These are phyloP conservation scores for Fusarium falciforme DNA, from an alignment of 2,329 filamentous ascomycete genomes.

Conservation along the genomic window DNA sequence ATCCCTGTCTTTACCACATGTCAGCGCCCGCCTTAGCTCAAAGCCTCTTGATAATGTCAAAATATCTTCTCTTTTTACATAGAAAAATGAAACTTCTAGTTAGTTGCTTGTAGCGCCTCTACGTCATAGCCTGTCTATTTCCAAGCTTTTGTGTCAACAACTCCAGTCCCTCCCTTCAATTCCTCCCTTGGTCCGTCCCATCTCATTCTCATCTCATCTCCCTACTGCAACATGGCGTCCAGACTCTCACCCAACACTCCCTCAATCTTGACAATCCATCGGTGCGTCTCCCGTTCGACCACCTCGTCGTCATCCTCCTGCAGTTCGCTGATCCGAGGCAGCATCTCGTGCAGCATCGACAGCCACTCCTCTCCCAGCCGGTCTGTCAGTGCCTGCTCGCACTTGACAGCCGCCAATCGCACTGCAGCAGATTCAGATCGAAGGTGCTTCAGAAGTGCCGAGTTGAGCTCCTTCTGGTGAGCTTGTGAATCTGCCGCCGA, in stretches of 20 bases:
- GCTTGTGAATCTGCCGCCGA: constrained; percentile 84
- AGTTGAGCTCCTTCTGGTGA: constrained; percentile 91
- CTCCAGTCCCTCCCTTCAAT: constrained; percentile 6
- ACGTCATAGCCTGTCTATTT: constrained; percentile 27
- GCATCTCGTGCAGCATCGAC: constrained; percentile 89
- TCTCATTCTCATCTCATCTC: constrained; percentile 43
- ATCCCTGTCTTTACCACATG: constrained; percentile 9
- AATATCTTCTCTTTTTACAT: constrained; percentile 16
- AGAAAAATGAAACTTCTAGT: constrained; percentile 11
- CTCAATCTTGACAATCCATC: constrained; percentile 93
- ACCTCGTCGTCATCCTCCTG: constrained; percentile 96
- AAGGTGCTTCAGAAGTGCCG: constrained; percentile 80
- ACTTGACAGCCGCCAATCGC: constrained; percentile 83
- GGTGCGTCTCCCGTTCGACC: constrained; percentile 88
- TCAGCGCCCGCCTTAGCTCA: background rate
- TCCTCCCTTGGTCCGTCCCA: constrained; percentile 23
- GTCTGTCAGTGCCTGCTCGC: constrained; percentile 83
- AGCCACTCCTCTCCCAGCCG: constrained; percentile 94
- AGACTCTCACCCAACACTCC: constrained; percentile 88
- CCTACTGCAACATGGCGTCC: constrained; percentile 88
- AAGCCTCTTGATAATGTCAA: constrained; percentile 1
- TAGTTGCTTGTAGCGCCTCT: background rate
- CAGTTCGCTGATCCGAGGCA: constrained; percentile 94
- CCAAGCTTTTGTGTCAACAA: constrained; percentile 20
- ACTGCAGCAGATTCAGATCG: constrained; percentile 77